Conservation (phyloP, 2,329 filamentous ascomycete species). For the Mycosphaerella sp. region DNA sequence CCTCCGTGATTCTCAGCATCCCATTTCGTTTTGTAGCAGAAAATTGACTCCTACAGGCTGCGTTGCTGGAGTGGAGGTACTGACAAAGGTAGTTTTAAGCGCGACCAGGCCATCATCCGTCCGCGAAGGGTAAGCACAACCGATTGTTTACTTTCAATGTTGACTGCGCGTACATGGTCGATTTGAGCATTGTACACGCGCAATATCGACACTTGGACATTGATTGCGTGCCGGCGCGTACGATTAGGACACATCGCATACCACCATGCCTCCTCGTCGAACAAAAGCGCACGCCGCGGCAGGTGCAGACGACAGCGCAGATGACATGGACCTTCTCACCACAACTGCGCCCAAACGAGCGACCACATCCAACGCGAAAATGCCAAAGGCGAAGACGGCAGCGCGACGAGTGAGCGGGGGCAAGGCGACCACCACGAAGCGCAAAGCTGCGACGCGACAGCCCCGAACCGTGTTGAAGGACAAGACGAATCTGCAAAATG, state of each 20-base stretch:
- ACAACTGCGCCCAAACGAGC: constrained; percentile 17
- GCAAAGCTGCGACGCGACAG: constrained; percentile 33
- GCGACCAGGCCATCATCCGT: no score
- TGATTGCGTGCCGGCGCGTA: background rate
- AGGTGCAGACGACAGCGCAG: constrained; percentile 19
- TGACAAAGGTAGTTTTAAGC: no score
- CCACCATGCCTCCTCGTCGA: constrained; percentile 20
- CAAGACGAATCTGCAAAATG: constrained; percentile 34
- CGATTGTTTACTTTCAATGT: no score
- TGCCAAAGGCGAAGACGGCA: constrained; percentile 34
- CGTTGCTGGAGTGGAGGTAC: no score
- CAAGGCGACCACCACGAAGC: constrained; percentile 35
- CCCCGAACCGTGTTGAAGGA: constrained; percentile 41
- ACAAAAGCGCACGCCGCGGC: constrained; percentile 12
- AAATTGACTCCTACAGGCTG: no score
- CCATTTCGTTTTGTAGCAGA: no score
- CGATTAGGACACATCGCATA: constrained; percentile 33
- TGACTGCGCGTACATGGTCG: no score
- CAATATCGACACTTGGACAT: background rate
- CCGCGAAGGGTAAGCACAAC: no score
- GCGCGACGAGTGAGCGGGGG: constrained; percentile 36
- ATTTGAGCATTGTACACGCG: background rate
- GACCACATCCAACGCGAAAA: constrained; percentile 19
- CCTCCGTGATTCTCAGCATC: no score
- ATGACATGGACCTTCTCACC: constrained; percentile 17